Evolutionary conservation across 2,329 filamentous ascomycete species (phyloP), one percentile per base, ranked within the genome.

Genomic region (Akanthomyces lecanii): DNA sequence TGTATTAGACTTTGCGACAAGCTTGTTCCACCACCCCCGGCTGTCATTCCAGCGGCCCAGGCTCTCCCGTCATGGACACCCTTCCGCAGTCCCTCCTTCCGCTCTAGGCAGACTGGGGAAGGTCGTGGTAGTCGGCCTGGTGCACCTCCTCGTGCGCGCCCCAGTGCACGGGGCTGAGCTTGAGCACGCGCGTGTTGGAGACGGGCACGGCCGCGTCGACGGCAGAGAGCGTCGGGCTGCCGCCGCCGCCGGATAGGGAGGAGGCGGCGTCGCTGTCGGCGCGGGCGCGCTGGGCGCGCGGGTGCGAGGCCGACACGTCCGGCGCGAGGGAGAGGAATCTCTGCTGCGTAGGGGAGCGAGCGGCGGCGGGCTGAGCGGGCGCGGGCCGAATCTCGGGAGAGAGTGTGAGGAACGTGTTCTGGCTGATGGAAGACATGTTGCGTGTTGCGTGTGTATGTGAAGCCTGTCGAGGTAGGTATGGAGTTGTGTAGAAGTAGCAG

Each of bases 161-260:
- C 74, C 79, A 86, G 80, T 87, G 84, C 64, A 88, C 85, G 40
- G 85, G 85, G 28, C 83, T 83, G 63, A 89, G 83, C 78, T 86
- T 87, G 68, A 89, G 81, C 73, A 88, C 83, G 36, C 63, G 58
- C 64, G 80, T 79, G 67, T 77, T 75, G 66, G 77, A 72, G 63
- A 67, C 70, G 68, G 63, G 65, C 69, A 74, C 78, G 69, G 70
- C 74, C 66, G 74, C 85, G 83, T 71, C 83, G 79, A 68, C 62
- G 59, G 73, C 62, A 51, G 69, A 63, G 21, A 66, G 66, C 55
- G 72, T 69, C 64, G 73, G 60, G 60, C 60, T 65, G 50, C 7
- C 25, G 30, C 10, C 69, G 52, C 66, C 64, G 58, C 67, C 50
- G 63, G 61, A 48, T 25, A 66, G 40, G 42, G 66, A 61, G 44